These are phyloP conservation scores for Euptelea pleiosperma DNA, from an alignment of 164 flowering plant species.

Conservation along the genomic window DNA sequence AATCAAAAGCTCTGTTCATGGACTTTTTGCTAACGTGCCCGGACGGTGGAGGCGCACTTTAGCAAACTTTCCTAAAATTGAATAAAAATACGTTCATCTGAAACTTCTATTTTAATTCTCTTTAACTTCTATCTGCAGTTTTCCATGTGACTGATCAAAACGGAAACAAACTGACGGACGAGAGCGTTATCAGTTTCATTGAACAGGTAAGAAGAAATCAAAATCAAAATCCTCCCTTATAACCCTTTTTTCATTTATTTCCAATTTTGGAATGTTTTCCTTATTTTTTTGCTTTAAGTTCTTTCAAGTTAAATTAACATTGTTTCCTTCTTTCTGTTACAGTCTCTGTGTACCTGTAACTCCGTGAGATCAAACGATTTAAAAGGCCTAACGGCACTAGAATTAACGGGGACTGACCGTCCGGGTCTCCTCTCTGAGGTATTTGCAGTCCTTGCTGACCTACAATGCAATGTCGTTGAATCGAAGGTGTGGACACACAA, in stretches of 20 bases:
- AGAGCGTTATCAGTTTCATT: constrained; percentile 66
- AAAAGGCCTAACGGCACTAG: constrained; percentile 71
- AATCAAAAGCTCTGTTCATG: background rate
- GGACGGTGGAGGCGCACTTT: background rate
- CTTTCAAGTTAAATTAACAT: background rate
- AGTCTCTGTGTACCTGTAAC: constrained; percentile 68
- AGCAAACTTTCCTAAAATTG: constrained; percentile 1
- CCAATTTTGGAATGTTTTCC: background rate
- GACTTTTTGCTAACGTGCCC: background rate
- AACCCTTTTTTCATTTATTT: background rate
- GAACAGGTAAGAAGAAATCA: constrained; percentile 51
- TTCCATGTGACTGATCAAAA: constrained; percentile 86
- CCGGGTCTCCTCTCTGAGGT: constrained; percentile 90
- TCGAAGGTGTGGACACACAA: constrained; percentile 98
- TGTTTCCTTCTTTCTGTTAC: constrained; percentile 13
- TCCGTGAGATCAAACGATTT: constrained; percentile 23
- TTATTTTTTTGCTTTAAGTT: background rate
- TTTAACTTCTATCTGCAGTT: constrained; percentile 40
- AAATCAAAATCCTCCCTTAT: background rate
- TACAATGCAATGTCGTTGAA: constrained; percentile 80
- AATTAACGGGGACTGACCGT: constrained; percentile 78
- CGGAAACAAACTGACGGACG: constrained; percentile 78
- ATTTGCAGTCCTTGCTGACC: constrained; percentile 80
- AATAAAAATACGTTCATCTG: too few relatives aligned
- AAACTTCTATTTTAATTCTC: too few relatives aligned